Conservation (phyloP, 495 filamentous ascomycete genomes). For the Ascobolus immersus region DNA sequence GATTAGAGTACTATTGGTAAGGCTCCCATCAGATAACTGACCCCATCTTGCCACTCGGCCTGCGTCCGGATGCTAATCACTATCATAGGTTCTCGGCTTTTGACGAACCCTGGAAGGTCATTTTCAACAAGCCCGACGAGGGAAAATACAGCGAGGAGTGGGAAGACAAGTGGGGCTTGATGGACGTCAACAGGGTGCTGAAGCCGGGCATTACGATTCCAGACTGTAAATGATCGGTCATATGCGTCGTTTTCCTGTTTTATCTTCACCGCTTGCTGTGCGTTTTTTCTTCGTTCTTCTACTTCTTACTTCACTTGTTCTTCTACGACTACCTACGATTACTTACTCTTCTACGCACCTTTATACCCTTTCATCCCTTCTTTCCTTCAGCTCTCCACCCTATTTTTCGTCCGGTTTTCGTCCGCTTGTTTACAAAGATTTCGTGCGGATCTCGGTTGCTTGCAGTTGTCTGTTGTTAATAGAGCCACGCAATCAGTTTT, state of each 20-base stretch:
- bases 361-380: not conserved
- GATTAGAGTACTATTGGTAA: slow-evolving; percentile 82
- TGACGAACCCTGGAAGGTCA: slow-evolving; percentile 81
- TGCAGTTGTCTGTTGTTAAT: too few species aligned
- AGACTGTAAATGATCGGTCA: slow-evolving; percentile 29
- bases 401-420: not conserved
- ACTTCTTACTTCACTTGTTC: not conserved
- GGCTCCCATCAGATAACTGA: too few species aligned
- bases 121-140: slow-evolving; percentile 31
- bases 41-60: too few species aligned
- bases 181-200: slow-evolving; percentile 65
- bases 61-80: slow-evolving; percentile 3
- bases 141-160: slow-evolving; percentile 58
- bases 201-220: slow-evolving; percentile 73
- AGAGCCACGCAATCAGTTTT: too few species aligned
- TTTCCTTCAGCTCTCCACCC: not conserved
- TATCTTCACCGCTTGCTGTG: not conserved
- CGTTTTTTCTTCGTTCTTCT: not conserved
- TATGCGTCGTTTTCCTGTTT: not conserved
- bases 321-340: not conserved
- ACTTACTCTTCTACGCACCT: not conserved
- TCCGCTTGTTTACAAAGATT: not conserved
- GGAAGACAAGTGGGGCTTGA: slow-evolving; percentile 91
- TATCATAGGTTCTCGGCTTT: slow-evolving; percentile 57
- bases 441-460: too few species aligned